Evolutionary conservation across 257 asterid species (phyloP).

Genomic region (Nemophila menziesii): DNA sequence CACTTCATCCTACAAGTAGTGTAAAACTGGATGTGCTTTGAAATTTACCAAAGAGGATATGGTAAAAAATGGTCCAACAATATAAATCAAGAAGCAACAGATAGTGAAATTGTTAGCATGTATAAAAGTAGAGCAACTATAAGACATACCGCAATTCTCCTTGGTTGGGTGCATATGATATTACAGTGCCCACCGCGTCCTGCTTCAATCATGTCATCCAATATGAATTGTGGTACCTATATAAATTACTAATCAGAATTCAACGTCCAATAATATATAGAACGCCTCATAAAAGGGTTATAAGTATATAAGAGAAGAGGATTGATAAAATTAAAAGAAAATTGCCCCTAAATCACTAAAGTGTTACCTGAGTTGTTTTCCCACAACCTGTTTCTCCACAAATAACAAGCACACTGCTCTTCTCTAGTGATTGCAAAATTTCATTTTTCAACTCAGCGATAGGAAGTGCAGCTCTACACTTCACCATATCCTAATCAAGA

Average conservation of each 20-base stretch:
- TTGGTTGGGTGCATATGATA: constrained; percentile 93
- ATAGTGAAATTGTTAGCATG: neutral
- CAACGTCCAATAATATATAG: constrained; percentile 4
- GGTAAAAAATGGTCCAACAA: neutral
- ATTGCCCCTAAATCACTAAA: constrained; percentile 6
- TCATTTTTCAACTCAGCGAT: constrained; percentile 67
- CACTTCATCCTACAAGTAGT: neutral
- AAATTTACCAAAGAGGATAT: neutral
- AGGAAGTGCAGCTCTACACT: constrained; percentile 73
- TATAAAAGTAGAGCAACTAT: constrained; percentile 10
- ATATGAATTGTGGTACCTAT: constrained; percentile 92
- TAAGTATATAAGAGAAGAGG: neutral
- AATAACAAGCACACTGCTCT: constrained; percentile 69
- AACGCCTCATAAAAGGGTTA: neutral
- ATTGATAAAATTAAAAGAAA: neutral
- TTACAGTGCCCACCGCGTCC: constrained; percentile 78
- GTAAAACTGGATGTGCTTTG: neutral
- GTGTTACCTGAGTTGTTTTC: constrained; percentile 89
- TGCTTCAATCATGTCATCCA: constrained; percentile 90
- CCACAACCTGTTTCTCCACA: constrained; percentile 99
- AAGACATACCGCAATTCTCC: constrained; percentile 90
- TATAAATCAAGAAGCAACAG: neutral
- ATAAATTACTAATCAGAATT: constrained; percentile 19
- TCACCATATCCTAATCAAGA: constrained; percentile 63
- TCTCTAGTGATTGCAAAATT: constrained; percentile 53